phyloP scores from a whole-genome alignment of 2,329 filamentous ascomycete species.

The Fusarium sp. region DNA sequence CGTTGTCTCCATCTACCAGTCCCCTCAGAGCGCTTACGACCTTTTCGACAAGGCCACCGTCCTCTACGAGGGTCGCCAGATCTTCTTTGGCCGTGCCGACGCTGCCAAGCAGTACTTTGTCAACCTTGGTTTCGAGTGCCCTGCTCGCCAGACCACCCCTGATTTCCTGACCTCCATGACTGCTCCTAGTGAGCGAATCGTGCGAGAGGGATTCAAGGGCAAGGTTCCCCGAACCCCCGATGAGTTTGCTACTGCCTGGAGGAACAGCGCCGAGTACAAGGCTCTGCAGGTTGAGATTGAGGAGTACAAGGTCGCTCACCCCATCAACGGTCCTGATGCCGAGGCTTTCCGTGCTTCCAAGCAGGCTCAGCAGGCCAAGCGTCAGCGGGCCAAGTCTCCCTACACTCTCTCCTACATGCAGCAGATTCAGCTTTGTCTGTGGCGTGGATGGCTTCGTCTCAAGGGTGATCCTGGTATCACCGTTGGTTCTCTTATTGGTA shows the following conservation, averaged over 20 bases:
- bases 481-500: constrained; percentile 75
- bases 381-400: constrained; percentile 76
- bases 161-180: constrained; percentile 81
- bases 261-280: constrained; percentile 63
- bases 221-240: constrained; percentile 69
- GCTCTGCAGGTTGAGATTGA: constrained; percentile 66
- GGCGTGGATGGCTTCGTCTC: constrained; percentile 82
- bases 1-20: constrained; percentile 80
- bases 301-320: constrained; percentile 64
- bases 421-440: constrained; percentile 82
- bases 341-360: constrained; percentile 67
- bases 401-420: constrained; percentile 83
- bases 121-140: constrained; percentile 74
- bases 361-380: constrained; percentile 66
- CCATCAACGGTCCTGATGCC: constrained; percentile 67
- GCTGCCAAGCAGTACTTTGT: constrained; percentile 74
- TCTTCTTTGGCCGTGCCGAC: constrained; percentile 71
- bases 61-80: constrained; percentile 70
- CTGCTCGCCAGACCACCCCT: constrained; percentile 73
- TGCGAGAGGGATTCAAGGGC: constrained; percentile 67
- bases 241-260: constrained; percentile 71
- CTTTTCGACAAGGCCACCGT: constrained; percentile 70
- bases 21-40: constrained; percentile 73
- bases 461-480: constrained; percentile 81
- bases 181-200: constrained; percentile 65